Evolutionary conservation across 176 grass and related monocot genomes (phyloP), one percentile per base, ranked within the genome.

Genomic region (Eremochloa ophiuroides): DNA sequence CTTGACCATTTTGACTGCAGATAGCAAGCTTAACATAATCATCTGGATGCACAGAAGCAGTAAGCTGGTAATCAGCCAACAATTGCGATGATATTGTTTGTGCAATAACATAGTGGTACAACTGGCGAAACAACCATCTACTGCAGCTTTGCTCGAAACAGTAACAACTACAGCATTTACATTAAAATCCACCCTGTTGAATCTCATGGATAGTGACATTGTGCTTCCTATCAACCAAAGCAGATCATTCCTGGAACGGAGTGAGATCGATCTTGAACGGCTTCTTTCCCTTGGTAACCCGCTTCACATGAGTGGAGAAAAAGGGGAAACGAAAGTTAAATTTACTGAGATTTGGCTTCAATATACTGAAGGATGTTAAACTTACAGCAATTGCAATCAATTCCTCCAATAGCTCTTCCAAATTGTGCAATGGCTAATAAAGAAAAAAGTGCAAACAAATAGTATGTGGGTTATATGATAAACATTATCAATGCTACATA

Each of bases 321-420:
- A 5, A 42, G 26, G 18, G 47, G 66, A 43, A 74, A 65, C 10
- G 0, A 44, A 25, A 51, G 26, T 55, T 71, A 27, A 75, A 47
- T 38, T 20, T 20, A 47, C 31, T 47, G 16, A 62, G 2, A 74
- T 60, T 50, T 69, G 66, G 20, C 27, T 74, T 51, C 18, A 77
- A 39, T 17, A 63, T 78, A 78, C 17, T 25, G 5, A 77, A 35
- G 63, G 48, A 76, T n/a, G 4, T 55, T 16, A 58, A 80, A 84
- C 95, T 73, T 98, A 95, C 95, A 78, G 92, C 86, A 30, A 98
- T 98, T 1, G 90, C 92, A 18, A 98, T 93, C 74, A 98, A 53
- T 86, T 98, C 95, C 58, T 93, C 90, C 10, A 98, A 78, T 48
- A 98, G 75, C 68, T 95, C 95, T 66, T 95, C 92, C 86, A 98